A percentile compares a stretch with the other conserved stretches of the same genome.
phyloP scores from a whole-genome alignment of 169 alveolate species.

The Besnoitia besnoiti region DNA sequence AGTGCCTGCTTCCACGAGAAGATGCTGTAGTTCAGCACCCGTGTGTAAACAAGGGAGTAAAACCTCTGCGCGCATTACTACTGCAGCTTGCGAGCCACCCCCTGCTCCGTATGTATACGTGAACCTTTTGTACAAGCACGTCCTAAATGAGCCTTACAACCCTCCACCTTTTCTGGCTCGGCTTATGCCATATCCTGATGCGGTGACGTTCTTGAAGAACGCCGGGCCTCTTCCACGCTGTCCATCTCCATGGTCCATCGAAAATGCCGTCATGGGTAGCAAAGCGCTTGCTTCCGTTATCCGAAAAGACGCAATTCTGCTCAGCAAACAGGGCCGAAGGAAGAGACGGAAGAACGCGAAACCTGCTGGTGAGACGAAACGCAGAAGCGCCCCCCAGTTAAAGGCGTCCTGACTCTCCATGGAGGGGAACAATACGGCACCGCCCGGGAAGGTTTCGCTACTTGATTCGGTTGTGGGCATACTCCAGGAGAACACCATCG shows the following conservation, averaged over 20 bases:
- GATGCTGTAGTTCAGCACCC: too few relatives aligned
- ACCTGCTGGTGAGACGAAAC: constrained; percentile 33
- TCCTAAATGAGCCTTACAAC: constrained; percentile 33
- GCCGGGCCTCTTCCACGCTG: constrained; percentile 10
- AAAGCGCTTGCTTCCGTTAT: neutral
- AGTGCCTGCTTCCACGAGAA: neutral
- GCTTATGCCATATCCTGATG: constrained; percentile 35
- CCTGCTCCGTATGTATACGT: constrained; percentile 43
- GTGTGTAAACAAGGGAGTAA: too few relatives aligned
- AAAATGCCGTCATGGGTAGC: constrained; percentile 7
- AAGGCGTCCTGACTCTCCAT: too few relatives aligned
- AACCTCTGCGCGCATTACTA: too few relatives aligned
- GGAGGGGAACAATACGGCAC: too few relatives aligned
- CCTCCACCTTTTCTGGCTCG: constrained; percentile 25
- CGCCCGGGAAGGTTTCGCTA: too few relatives aligned
- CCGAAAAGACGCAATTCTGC: neutral
- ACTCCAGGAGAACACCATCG: too few relatives aligned
- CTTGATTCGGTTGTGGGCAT: too few relatives aligned
- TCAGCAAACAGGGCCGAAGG: neutral
- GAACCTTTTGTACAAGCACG: constrained; percentile 38
- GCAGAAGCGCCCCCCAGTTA: too few relatives aligned
- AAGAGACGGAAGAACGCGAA: constrained; percentile 12
- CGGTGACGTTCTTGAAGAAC: neutral
- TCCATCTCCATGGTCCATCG: constrained; percentile 14
- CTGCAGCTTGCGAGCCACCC: constrained; percentile 63